Base-by-base conservation (phyloP, 1,284 basidiomycete genomes). In the Spongiforma sp. region DNA sequence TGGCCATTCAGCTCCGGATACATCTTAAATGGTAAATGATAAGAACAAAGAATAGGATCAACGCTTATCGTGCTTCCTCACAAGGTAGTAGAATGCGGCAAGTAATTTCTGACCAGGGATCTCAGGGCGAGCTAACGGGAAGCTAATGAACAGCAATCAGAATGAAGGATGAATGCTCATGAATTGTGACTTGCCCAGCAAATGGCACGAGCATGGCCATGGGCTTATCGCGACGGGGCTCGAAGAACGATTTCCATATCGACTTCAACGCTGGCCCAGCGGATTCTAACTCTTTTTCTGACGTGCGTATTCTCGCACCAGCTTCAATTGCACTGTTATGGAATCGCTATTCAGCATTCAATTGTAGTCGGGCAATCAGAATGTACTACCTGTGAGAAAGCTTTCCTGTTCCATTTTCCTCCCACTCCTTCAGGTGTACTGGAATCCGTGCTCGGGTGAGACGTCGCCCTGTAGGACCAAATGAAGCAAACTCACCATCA, bases 161-260 rank as follows among this genome's bases (percentile, higher is more conserved):
- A n/a, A 12, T 53, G 30, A 24, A 52, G 14, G n/a, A n/a, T 33
- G 24, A 30, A 21, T 14, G 5, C 26, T 32, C 6, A 41, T 28
- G 8, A 12, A 32, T 2, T n/a, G 12, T 32, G 33, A 21, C 63
- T 5, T 55, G 71, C 73, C 73, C 73, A 5, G 62, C 26, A 33
- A 59, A 37, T 17, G 65, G 57, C 5, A 15, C 43, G 5, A 74
- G 65, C 8, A 71, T 63, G 15, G 33, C 66, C 61, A 76, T 54
- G 4, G 71, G 54, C 48, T 74, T 74, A 56, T 74, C 73, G 6
- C 72, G 68, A 19, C 12, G 43, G 9, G 71, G 64, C 41, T 70
- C 68, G 57, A 78, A 82, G 66, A 78, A 80, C 1, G 62, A 66
- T 21, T 80, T 74, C 83, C 83, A 84, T 64, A 76, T 69, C 30